Evolutionary conservation across 768 basidiomycete genomes (phyloP), one percentile per base, ranked within the genome.

Genomic region (Russula virescens): DNA sequence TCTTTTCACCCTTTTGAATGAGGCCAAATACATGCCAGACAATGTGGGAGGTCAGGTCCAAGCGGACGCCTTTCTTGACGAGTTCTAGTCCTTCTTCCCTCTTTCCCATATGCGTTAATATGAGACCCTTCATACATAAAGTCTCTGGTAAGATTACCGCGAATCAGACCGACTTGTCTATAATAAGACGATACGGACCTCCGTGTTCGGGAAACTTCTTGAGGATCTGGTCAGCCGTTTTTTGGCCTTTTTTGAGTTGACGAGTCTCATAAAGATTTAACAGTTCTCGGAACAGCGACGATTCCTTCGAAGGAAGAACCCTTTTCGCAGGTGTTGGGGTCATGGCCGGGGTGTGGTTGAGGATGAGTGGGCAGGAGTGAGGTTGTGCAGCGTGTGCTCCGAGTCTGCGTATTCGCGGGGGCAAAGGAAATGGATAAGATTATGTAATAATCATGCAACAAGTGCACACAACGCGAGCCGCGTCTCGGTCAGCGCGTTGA

Each of bases 21-120:
- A 99, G 87, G 28, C 94, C 97, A 72, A 93, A 90, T 66, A 98
- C 96, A 75, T 99, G 97, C 95, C 97, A 98, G 71, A 88, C 89
- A 71, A 99, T 98, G 70, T 98, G 94, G 21, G 92, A 94, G 35
- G 83, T 87, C 58, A 91, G 75, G 75, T 95, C 91, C 51, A 86
- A 79, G 47, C 84, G 81, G 67, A 92, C 81, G 61, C 94, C 94
- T 68, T 90, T 87, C 78, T 89, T 88, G 67, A 93, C 88, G 49
- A 92, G 81, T 42, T 89, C 87, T 61, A 89, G 78, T 34, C 94
- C 94, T 66, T 94, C 84, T 31, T 88, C 91, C 64, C 85, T 85
- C 71, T 81, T 80, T 54, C 86, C 91, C 83, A 87, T 84, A 71
- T 89, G 89, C 34, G 85, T 87, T 69, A 88, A 77, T 57, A 97